Evolutionary conservation across 164 flowering plant species (phyloP), one percentile per base, ranked within the genome.

Genomic region (Houttuynia cordata): DNA sequence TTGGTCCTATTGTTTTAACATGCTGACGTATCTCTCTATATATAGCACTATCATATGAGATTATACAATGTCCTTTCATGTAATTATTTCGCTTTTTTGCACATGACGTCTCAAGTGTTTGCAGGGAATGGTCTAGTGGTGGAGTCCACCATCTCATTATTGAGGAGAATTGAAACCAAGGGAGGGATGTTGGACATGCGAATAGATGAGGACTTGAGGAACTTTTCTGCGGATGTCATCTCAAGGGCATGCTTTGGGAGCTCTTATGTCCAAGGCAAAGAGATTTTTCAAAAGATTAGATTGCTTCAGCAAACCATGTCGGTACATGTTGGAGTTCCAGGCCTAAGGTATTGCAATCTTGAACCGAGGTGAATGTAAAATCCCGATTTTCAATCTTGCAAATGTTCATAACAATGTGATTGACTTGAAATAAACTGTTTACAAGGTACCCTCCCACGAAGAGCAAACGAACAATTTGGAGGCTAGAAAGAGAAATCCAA

Each of bases 401-500:
- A 30, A 10, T 25, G 9, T 18, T 57, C 24, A 19, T 9, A 19
- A 19, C 56, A 20, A 1, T 6, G 37, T 30, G 6, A 30, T 30
- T 30, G 37, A 30, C 24, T 56, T 56, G 6, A 10, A 24, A n/a
- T 34, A 23, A 24, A 6, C 30, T 54, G 18, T 54, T 54, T 53
- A 22, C 17, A 20, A 59, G 61, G 17, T 59, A 40, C 42, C 23
- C 42, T 23, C 61, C 61, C n/a, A 40, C 51, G 17, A 59, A 59
- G 61, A 59, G 19, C 23, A 59, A 59, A n/a, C 61, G 74, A 19
- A 67, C 74, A 52, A 79, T 89, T n/a, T 74, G 68, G 56, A 80
- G 55, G 40, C 76, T 88, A 13, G 96, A 90, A 3, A 67, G 75
- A 24, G 94, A 88, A 61, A 80, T 91, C 39, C 92, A 91, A 62